phyloP scores from a whole-genome alignment of 306 rosid genomes.

The Trifolium subterraneum region DNA sequence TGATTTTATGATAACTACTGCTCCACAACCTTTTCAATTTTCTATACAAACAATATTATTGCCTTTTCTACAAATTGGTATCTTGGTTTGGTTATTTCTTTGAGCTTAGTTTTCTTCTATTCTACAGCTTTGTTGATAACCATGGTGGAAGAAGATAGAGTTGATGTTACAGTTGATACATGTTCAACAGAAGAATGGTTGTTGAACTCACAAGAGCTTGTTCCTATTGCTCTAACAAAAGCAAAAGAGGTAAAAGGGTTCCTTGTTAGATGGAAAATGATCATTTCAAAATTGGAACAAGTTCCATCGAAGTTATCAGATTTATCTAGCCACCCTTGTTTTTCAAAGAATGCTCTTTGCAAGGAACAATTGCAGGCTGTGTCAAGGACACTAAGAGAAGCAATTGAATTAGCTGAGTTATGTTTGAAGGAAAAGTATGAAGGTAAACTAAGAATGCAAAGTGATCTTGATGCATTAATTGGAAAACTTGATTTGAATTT shows the following conservation, averaged over 20 bases:
- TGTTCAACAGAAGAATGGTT: conserved; percentile 74
- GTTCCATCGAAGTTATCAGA: conserved; percentile 79
- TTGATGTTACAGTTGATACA: conserved; percentile 34
- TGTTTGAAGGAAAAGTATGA: conserved; percentile 77
- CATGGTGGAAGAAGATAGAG: conserved; percentile 73
- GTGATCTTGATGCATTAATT: conserved; percentile 80
- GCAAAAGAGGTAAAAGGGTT: conserved; percentile 80
- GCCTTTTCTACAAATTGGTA: conserved; percentile 39
- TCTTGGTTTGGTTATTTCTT: conserved; percentile 43
- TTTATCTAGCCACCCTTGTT: conserved; percentile 94
- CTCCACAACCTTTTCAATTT: conserved; percentile 57
- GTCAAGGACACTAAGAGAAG: conserved; percentile 63
- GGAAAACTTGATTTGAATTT: conserved; percentile 87
- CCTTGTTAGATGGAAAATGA: conserved; percentile 86
- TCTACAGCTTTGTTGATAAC: conserved; percentile 47
- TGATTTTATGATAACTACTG: conserved; percentile 63
- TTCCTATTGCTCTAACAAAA: conserved; percentile 68
- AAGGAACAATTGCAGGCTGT: conserved; percentile 92
- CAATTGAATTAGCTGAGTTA: conserved; percentile 65
- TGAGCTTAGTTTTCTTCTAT: conserved; percentile 51
- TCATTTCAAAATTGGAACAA: conserved; percentile 78
- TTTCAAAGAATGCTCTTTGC: conserved; percentile 87
- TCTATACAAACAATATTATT: conserved; percentile 43
- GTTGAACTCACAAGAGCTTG: conserved; percentile 64
- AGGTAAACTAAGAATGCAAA: conserved; percentile 94